Evolutionary conservation across 75 land plant species (phyloP).

Genomic region (Adiantum capillusveneris): DNA sequence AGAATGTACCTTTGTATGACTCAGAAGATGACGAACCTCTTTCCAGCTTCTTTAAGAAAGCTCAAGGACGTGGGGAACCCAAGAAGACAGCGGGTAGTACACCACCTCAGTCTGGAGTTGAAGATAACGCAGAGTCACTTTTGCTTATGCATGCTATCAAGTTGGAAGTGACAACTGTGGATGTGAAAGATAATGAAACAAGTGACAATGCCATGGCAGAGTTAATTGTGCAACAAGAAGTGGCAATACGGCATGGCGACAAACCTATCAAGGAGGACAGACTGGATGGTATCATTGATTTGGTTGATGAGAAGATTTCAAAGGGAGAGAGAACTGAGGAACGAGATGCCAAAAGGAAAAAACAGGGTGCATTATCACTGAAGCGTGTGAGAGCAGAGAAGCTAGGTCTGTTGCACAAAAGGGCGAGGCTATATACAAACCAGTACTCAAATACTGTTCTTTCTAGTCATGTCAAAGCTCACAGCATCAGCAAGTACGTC

Average conservation of each 20-base stretch:
- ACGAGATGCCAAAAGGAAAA: conserved; percentile 24
- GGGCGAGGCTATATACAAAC: conserved; percentile 16
- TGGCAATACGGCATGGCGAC: conserved; percentile 13
- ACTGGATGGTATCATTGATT: not conserved
- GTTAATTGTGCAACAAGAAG: conserved; percentile 9
- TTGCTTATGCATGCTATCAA: conserved; percentile 7
- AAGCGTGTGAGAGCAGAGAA: conserved; percentile 33
- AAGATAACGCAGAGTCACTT: conserved; percentile 2
- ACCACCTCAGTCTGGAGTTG: not conserved
- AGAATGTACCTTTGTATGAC: conserved; percentile 69
- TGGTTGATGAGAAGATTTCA: conserved; percentile 7
- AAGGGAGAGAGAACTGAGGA: not conserved
- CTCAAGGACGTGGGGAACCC: conserved; percentile 11
- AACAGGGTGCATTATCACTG: conserved; percentile 34
- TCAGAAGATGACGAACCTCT: conserved; percentile 61
- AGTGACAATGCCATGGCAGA: too few species aligned
- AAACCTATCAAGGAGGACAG: conserved; percentile 5
- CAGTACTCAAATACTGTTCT: conserved; percentile 22
- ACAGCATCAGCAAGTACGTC: conserved; percentile 26
- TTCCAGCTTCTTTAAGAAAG: conserved; percentile 19
- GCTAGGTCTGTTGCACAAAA: conserved; percentile 23
- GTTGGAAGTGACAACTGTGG: conserved; percentile 8
- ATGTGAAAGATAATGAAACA: too few species aligned
- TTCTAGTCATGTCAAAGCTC: conserved; percentile 32
- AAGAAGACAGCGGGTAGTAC: conserved; percentile 9